Base-by-base conservation (phyloP, 2,329 filamentous ascomycete species). In the Pyrenophora seminiperda region DNA sequence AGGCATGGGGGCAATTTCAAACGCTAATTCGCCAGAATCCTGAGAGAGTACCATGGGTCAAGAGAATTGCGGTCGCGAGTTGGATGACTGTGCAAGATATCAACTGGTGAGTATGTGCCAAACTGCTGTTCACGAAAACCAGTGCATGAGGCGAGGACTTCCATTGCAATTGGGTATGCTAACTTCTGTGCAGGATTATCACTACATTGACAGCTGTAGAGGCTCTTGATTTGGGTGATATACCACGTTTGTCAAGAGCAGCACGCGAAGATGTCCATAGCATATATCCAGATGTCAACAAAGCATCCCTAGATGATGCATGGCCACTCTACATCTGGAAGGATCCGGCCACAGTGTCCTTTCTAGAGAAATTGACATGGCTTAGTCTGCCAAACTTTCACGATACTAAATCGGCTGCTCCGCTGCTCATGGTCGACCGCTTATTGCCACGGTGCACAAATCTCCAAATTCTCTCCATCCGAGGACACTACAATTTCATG, bases 1-100 rank as follows among this genome's bases (percentile, higher is more conserved):
- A 53, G 41, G 49, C 63, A 36, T 68, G 61, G 62, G 20, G 46
- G 10, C 36, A 11, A 5, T 68, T 68, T 33, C 56, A 57, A 34
- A 15, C 2, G 4, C 19, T 13, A 4, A 41, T 61, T 9, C 24
- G 49, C 10, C 39, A 17, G 3, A 22, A 51, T 30, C 6, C 34
- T 5, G 18, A 38, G n/a, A 54, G 53, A n/a, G 15, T 31, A n/a
- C 29, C 38, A 7, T 56, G 48, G 41, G 65, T 67, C 7, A 61
- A 56, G 30, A 44, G 44, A 18, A 65, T 67, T 40, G 65, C 66
- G 4, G 46, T 67, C 5, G 54, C 63, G 7, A 50, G 43, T 29
- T 67, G 63, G 62, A 67, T 69, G 66, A 47, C 33, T 5, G 13
- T 17, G 7, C 31, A 50, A 2, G 64, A 69, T 49, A 14, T 65